Evolutionary conservation across 805 yeast species (phyloP), one percentile per base, ranked within the genome.

Genomic region (Schwanniomyces sp.): DNA sequence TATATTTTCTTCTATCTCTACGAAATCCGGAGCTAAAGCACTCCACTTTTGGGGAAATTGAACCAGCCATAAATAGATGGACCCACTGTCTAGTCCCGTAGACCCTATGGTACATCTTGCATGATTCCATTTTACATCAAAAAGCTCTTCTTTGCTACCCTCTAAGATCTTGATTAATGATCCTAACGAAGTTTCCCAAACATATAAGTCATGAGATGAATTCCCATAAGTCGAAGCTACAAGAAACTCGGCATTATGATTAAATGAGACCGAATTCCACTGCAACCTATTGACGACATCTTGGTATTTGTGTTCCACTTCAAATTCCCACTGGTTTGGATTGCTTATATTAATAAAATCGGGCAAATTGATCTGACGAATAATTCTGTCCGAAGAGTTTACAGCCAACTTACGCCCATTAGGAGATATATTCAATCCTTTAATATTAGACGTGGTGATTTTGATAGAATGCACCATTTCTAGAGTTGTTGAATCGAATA

Each of bases 11-110:
- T 91, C 97, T 38, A 91, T 85, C 64, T 91, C 97, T 41, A 87
- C 96, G 62, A 92, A 91, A 64, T 92, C 98, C 0, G 97, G 97
- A 0, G 97, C 97, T 56, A 91, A 72, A 0, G 97, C 96, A 64
- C 95, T 86, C 98, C 98, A 91, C 67, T 88, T 87, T 57, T 91
- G 97, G 0, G 96, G 95, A 17, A 88, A 81, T 34, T 80, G 79
- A 8, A 88, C 78, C 43, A 86, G 80, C 97, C 97, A 92, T 36
- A 87, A 62, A 60, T 88, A 91, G 1, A 91, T 78, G 34, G 82
- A 74, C 1, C 97, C 97, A 28, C 88, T 75, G 59, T 91, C 98
- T 46, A 88, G 69, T 0, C 97, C 97, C 26, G 88, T 87, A 14
- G 96, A 86, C 8, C 86, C 86, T 29, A 92, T 82, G 51, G 80